Percentiles rank a stretch among this genome's conserved stretches.
Conservation (phyloP, 2,329 filamentous ascomycete species). For the Monosporascus cannonballus region DNA sequence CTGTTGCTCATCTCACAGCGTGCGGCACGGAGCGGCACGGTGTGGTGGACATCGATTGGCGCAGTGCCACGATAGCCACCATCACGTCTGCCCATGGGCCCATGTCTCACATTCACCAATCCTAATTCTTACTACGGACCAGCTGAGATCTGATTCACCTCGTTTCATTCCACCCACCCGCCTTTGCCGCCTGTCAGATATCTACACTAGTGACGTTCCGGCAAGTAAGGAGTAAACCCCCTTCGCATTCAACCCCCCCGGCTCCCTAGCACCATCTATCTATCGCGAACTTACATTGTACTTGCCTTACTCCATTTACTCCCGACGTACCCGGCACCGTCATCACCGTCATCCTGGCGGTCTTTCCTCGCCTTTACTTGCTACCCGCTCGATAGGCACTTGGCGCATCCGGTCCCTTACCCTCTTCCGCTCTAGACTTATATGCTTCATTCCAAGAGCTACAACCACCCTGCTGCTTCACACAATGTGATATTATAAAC, state of each 20-base stretch:
- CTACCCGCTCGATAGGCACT: background rate
- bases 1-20: background rate
- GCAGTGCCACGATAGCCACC: background rate
- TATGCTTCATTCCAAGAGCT: background rate
- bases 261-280: background rate
- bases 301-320: background rate
- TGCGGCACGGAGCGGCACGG: background rate
- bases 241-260: background rate
- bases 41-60: background rate
- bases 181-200: background rate
- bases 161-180: background rate
- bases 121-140: background rate
- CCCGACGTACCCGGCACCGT: background rate
- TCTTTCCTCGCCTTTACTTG: background rate
- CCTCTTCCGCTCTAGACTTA: background rate
- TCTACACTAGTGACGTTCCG: background rate
- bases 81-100: background rate
- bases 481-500: background rate
- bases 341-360: background rate
- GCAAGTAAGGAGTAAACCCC: background rate
- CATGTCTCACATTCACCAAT: background rate
- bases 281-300: background rate
- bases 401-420: background rate
- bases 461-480: background rate
- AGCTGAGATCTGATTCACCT: background rate